phyloP scores from a whole-genome alignment of 1,284 basidiomycete species.

The Leccinum subatratum region DNA sequence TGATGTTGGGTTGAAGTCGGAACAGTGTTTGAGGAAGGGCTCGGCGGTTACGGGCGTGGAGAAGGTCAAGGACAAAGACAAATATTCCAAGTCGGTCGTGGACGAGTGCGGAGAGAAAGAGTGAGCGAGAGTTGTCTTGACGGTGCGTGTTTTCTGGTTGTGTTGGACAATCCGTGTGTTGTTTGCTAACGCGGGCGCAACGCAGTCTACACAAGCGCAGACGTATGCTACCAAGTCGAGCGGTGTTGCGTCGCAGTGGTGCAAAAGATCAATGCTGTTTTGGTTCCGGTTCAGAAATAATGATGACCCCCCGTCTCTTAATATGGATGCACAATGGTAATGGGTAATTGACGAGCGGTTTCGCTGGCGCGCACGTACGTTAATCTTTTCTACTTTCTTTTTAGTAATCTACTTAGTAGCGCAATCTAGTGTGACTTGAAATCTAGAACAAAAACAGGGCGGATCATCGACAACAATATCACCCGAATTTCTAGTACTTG shows the following conservation, averaged over 20 bases:
- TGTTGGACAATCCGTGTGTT: neutral
- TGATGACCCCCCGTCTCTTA: neutral
- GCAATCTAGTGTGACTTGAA: neutral
- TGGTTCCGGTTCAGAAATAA: neutral
- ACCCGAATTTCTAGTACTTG: constrained; percentile 74
- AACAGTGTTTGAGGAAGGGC: constrained; percentile 39
- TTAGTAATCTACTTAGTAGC: neutral
- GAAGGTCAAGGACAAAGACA: constrained; percentile 42
- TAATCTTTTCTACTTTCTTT: neutral
- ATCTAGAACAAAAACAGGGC: constrained; percentile 2
- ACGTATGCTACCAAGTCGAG: constrained; percentile 46
- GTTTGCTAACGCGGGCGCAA: constrained; percentile 1
- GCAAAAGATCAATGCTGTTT: constrained; percentile 40
- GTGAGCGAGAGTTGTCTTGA: constrained; percentile 59
- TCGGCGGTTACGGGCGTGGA: constrained; percentile 39
- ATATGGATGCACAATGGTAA: neutral
- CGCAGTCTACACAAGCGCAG: constrained; percentile 50
- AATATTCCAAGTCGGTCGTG: constrained; percentile 37
- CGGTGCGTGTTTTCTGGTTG: constrained; percentile 36
- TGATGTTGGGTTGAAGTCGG: constrained; percentile 47
- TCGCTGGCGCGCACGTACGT: neutral
- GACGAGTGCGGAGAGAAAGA: constrained; percentile 48
- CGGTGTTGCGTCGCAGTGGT: constrained; percentile 42
- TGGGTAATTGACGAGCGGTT: neutral
- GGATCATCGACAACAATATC: constrained; percentile 4